A percentile compares a stretch with the other conserved stretches of the same genome.
Conservation (phyloP, 306 rosid species). For the Quercus bicolor region DNA sequence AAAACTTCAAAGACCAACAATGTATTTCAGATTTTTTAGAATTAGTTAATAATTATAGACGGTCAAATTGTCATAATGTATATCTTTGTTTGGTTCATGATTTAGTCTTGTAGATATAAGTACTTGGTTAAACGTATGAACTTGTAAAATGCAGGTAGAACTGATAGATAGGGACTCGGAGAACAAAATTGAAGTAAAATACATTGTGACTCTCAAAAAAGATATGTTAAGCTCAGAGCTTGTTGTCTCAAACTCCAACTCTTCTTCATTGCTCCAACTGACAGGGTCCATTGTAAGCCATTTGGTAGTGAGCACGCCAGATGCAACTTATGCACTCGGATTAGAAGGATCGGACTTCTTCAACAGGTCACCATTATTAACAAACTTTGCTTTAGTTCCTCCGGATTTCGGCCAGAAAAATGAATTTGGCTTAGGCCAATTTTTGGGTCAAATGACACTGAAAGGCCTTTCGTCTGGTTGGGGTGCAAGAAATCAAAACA, state of each 20-base stretch:
- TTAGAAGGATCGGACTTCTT: slow-evolving; percentile 62
- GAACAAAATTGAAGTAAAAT: slow-evolving; percentile 46
- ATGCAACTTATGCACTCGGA: slow-evolving; percentile 82
- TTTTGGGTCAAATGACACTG: slow-evolving; percentile 33
- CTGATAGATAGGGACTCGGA: slow-evolving; percentile 44
- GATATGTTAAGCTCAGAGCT: slow-evolving; percentile 58
- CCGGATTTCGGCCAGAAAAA: slow-evolving; percentile 34
- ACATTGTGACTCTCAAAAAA: slow-evolving; percentile 55
- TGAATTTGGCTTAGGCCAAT: slow-evolving; percentile 26
- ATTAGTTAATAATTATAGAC: neutral
- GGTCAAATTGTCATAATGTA: neutral
- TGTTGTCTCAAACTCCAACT: slow-evolving; percentile 45
- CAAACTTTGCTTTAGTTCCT: slow-evolving; percentile 51
- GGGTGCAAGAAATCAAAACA: slow-evolving; percentile 27
- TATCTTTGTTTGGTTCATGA: neutral
- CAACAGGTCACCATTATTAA: slow-evolving; percentile 41
- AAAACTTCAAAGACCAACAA: too few species aligned
- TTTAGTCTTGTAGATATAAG: neutral
- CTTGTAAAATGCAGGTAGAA: slow-evolving; percentile 55
- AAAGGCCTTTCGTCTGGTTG: slow-evolving; percentile 29
- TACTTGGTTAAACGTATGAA: neutral
- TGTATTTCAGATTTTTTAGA: neutral
- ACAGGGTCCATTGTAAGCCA: slow-evolving; percentile 65
- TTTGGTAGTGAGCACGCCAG: slow-evolving; percentile 81
- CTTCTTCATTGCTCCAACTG: slow-evolving; percentile 48